Conservation (phyloP, 352 stramenopile genomes). For the Plasmopara muralis region DNA sequence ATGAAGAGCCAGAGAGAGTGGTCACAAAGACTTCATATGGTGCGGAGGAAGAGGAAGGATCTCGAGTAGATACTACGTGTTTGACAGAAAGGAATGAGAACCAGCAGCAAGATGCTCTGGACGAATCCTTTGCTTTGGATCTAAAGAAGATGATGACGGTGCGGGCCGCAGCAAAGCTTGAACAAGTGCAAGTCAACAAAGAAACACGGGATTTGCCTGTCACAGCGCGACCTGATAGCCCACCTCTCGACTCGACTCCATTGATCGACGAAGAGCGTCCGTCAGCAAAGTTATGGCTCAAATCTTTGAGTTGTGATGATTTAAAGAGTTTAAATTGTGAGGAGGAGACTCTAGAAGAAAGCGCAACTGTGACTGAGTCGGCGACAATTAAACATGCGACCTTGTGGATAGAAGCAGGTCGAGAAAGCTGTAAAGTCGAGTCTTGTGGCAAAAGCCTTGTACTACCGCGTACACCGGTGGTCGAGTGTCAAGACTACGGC, state of each 20-base stretch:
- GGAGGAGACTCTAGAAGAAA: background rate
- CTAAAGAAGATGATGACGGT: constrained; percentile 36
- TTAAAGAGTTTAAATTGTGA: too few relatives aligned
- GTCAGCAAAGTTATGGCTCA: too few relatives aligned
- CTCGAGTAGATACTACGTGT: background rate
- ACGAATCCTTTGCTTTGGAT: constrained; percentile 17
- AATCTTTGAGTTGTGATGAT: too few relatives aligned
- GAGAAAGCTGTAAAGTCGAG: background rate
- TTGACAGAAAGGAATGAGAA: background rate
- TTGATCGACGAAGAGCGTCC: too few relatives aligned
- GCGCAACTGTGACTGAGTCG: background rate
- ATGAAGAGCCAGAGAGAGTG: background rate
- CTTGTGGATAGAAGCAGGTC: background rate
- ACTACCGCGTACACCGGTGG: constrained; percentile 11
- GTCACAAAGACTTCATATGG: background rate
- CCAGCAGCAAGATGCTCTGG: constrained; percentile 1
- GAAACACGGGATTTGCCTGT: background rate
- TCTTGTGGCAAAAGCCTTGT: background rate
- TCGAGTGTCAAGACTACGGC: constrained; percentile 44
- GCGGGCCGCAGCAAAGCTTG: constrained; percentile 29
- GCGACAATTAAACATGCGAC: background rate
- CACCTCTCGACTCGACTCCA: too few relatives aligned
- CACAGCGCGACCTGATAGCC: too few relatives aligned
- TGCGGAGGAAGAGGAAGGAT: background rate
- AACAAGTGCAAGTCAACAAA: constrained; percentile 35